Conservation (phyloP, 495 filamentous ascomycete genomes). For the Aspergillus homomorphus region DNA sequence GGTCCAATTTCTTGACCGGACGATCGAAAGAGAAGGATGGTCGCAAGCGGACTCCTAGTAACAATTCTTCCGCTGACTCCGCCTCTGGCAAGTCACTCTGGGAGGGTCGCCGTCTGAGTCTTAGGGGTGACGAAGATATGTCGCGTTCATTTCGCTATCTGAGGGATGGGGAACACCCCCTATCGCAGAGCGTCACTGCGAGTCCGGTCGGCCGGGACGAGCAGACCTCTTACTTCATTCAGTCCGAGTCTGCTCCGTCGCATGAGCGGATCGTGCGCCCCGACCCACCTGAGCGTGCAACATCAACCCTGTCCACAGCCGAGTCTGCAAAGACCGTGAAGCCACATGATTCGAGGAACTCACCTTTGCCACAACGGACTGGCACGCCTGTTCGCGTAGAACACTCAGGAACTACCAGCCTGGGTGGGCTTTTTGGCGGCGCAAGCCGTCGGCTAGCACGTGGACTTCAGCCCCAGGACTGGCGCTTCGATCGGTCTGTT, state of each 20-base stretch:
- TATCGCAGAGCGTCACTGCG: constrained; percentile 77
- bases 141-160: constrained; percentile 37
- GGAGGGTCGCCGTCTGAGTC: constrained; percentile 61
- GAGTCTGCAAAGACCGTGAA: constrained; percentile 61
- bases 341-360: constrained; percentile 32
- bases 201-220: constrained; percentile 57
- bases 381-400: constrained; percentile 47
- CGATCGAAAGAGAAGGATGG: constrained; percentile 53
- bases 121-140: constrained; percentile 65
- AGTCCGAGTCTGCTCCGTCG: constrained; percentile 35
- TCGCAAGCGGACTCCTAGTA: constrained; percentile 44
- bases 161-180: constrained; percentile 64
- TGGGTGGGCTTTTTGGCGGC: constrained; percentile 58
- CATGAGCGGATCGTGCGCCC: constrained; percentile 44
- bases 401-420: constrained; percentile 42
- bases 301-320: constrained; percentile 59
- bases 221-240: constrained; percentile 42
- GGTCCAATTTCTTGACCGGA: constrained; percentile 58
- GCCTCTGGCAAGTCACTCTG: constrained; percentile 35
- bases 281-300: constrained; percentile 46
- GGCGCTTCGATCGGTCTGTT: constrained; percentile 46
- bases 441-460: constrained; percentile 50
- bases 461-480: constrained; percentile 47
- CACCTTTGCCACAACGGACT: constrained; percentile 36
- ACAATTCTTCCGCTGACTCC: constrained; percentile 34